A percentile compares a stretch with the other conserved stretches of the same genome.
Conservation (phyloP, 495 filamentous ascomycete species). For the Penicillium steckii region DNA sequence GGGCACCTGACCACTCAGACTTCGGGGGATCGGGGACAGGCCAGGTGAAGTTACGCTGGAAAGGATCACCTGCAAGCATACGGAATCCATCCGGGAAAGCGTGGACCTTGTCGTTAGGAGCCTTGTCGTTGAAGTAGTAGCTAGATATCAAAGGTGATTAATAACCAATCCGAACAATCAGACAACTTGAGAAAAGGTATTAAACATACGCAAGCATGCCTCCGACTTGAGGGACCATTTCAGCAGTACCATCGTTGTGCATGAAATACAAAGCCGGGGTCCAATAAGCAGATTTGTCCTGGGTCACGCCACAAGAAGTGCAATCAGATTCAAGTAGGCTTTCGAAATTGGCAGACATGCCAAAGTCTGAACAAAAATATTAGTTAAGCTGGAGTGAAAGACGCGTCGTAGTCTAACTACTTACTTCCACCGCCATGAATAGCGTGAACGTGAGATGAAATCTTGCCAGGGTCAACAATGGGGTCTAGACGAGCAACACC, state of each 20-base stretch:
- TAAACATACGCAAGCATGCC: slow-evolving; percentile 56
- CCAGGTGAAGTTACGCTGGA: slow-evolving; percentile 67
- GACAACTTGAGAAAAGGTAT: background rate
- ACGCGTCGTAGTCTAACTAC: slow-evolving; percentile 20
- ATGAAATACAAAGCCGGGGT: slow-evolving; percentile 57
- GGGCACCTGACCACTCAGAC: slow-evolving; percentile 61
- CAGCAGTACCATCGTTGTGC: slow-evolving; percentile 52
- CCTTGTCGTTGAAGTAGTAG: slow-evolving; percentile 68
- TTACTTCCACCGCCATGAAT: slow-evolving; percentile 56
- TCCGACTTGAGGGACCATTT: slow-evolving; percentile 52
- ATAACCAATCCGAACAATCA: background rate
- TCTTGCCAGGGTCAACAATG: slow-evolving; percentile 45
- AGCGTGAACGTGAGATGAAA: slow-evolving; percentile 48
- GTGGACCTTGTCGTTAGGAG: slow-evolving; percentile 52
- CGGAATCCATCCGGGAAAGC: slow-evolving; percentile 80
- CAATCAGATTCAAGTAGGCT: slow-evolving; percentile 48
- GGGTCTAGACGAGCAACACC: slow-evolving; percentile 61
- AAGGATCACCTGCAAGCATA: slow-evolving; percentile 80
- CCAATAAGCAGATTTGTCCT: slow-evolving; percentile 66
- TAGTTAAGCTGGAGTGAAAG: background rate
- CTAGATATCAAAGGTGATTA: slow-evolving; percentile 29
- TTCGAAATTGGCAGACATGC: slow-evolving; percentile 38
- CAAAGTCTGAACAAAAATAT: slow-evolving; percentile 40
- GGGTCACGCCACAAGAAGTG: slow-evolving; percentile 56
- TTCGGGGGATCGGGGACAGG: slow-evolving; percentile 70